Conservation (phyloP, 768 basidiomycete species). For the Amanita inopinata region DNA sequence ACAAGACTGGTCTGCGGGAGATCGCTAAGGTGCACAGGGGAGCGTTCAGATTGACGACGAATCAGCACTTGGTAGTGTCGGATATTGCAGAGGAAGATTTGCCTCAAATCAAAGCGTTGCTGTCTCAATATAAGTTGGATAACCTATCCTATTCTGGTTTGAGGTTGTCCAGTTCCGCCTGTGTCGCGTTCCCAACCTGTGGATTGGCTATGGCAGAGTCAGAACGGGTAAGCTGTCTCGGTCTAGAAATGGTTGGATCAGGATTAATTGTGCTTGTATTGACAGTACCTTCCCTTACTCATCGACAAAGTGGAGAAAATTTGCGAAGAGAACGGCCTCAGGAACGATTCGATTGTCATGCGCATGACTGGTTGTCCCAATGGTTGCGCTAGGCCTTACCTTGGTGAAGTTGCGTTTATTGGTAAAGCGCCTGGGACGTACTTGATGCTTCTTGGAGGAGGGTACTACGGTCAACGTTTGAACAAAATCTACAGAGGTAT, state of each 20-base stretch:
- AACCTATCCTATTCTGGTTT: constrained; percentile 72
- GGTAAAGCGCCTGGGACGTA: constrained; percentile 94
- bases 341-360: constrained; percentile 96
- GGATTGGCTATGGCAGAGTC: constrained; percentile 48
- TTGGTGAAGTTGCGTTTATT: constrained; percentile 93
- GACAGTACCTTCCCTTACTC: constrained; percentile 81
- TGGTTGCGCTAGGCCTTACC: constrained; percentile 87
- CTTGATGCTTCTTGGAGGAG: constrained; percentile 91
- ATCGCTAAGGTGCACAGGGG: constrained; percentile 95
- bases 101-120: constrained; percentile 63
- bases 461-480: constrained; percentile 87
- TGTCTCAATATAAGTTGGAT: constrained; percentile 84
- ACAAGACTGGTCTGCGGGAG: constrained; percentile 88
- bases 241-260: constrained; percentile 3
- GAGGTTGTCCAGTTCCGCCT: constrained; percentile 85
- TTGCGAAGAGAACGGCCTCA: constrained; percentile 85
- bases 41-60: constrained; percentile 85
- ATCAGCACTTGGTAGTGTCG: constrained; percentile 88
- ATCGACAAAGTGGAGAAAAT: constrained; percentile 93
- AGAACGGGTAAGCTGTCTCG: constrained; percentile 32
- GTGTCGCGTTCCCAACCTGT: constrained; percentile 96
- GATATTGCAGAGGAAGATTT: constrained; percentile 72
- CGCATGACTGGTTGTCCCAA: constrained; percentile 98
- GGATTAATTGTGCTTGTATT: constrained; percentile 1
- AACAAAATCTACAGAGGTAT: constrained; percentile 94